These are phyloP conservation scores for Rubia peregrina DNA, from an alignment of 305 asterid genomes.

Conservation along the genomic window DNA sequence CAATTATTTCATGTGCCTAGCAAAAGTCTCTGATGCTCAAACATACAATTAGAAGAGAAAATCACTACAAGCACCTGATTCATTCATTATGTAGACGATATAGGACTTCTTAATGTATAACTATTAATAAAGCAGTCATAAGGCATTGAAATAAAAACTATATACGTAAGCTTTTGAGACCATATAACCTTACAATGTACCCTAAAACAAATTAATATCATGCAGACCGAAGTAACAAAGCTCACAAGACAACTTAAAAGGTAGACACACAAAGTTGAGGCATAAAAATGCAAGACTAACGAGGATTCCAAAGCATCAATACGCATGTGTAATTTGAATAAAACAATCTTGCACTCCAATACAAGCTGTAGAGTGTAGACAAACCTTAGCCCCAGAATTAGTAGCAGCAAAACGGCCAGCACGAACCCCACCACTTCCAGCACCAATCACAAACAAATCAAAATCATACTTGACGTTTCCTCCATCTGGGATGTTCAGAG, in stretches of 20 bases:
- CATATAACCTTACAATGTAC: neutral
- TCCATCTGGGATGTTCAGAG: conserved; percentile 36
- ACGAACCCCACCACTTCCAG: conserved; percentile 99
- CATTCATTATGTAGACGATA: neutral
- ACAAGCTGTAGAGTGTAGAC: conserved; percentile 5
- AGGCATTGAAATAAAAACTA: neutral
- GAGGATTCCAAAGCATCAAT: neutral
- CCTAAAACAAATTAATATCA: neutral
- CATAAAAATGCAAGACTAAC: neutral
- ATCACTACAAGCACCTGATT: neutral
- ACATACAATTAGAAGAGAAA: conserved; percentile 1
- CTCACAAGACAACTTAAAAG: neutral
- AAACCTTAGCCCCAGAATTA: conserved; percentile 88
- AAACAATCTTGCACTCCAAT: neutral
- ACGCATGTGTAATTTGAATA: neutral
- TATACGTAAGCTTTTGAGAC: neutral
- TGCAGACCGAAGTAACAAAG: neutral
- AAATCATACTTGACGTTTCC: conserved; percentile 56
- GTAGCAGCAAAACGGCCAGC: conserved; percentile 91
- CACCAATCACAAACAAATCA: conserved; percentile 94
- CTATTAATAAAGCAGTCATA: neutral
- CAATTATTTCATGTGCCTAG: neutral
- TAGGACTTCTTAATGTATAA: neutral
- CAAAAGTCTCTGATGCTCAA: neutral
- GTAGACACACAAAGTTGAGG: neutral